Evolutionary conservation across 495 filamentous ascomycete genomes (phyloP).

Genomic region (Penicillium antarcticum): DNA sequence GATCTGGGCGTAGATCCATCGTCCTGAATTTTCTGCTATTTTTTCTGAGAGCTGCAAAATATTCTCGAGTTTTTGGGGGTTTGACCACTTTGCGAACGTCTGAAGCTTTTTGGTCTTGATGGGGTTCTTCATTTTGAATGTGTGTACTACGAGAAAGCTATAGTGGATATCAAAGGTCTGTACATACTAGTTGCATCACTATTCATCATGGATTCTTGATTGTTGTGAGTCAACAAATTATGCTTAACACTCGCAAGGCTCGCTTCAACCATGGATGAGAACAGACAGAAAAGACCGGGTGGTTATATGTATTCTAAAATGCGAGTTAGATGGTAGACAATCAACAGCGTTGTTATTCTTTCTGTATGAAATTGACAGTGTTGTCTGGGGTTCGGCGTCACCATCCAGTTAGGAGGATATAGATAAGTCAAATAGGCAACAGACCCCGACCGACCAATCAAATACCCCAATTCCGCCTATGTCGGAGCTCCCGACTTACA

Average conservation of each 20-base stretch:
- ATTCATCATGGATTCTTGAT: slow-evolving; percentile 1
- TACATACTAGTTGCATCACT: slow-evolving; percentile 3
- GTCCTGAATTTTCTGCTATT: neutral
- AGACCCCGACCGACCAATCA: neutral
- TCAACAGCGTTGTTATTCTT: too few species aligned
- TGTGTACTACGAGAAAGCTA: neutral
- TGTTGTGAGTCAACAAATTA: neutral
- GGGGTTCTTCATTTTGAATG: neutral
- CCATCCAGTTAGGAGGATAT: neutral
- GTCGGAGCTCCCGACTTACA: too few species aligned
- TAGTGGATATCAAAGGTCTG: too few species aligned
- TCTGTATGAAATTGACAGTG: too few species aligned
- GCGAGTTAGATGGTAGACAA: too few species aligned
- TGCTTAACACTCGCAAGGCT: neutral
- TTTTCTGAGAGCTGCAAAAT: neutral
- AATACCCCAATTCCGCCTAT: neutral
- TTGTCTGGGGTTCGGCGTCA: neutral
- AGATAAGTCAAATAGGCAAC: neutral
- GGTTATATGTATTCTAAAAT: too few species aligned
- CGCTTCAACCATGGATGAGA: neutral
- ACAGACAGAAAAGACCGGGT: too few species aligned
- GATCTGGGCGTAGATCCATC: neutral
- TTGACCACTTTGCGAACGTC: neutral
- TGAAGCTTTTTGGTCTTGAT: too few species aligned
- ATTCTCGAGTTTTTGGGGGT: neutral